Conservation (phyloP, 495 filamentous ascomycete species). For the Tuber calosporum region DNA sequence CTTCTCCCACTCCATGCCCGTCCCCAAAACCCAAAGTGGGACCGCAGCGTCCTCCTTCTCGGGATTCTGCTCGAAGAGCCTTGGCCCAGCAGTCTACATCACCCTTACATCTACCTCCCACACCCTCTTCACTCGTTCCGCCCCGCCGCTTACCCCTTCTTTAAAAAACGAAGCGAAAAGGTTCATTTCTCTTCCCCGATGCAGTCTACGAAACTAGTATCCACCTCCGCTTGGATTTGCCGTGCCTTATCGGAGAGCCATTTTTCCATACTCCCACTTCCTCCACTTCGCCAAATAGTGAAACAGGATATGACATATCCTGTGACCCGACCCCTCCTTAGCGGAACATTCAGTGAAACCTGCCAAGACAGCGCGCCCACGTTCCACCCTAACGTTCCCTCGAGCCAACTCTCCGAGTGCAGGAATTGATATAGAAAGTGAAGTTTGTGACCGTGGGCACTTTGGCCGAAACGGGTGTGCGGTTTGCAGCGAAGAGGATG, state of each 20-base stretch:
- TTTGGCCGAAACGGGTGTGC: slow-evolving; percentile 66
- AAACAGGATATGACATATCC: slow-evolving; percentile 14
- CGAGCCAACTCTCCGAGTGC: slow-evolving; percentile 44
- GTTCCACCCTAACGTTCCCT: slow-evolving; percentile 64
- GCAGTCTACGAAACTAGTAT: slow-evolving; percentile 64
- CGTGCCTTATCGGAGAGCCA: slow-evolving; percentile 55
- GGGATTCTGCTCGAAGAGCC: slow-evolving; percentile 51
- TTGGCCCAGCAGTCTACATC: slow-evolving; percentile 68
- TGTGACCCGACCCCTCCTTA: slow-evolving; percentile 50
- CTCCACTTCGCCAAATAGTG: neutral
- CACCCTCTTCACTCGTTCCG: slow-evolving; percentile 56
- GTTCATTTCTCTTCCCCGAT: slow-evolving; percentile 66
- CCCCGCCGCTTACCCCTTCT: slow-evolving; percentile 51
- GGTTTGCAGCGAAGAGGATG: slow-evolving; percentile 64
- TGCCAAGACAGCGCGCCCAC: slow-evolving; percentile 66
- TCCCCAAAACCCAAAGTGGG: slow-evolving; percentile 49
- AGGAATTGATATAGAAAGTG: slow-evolving; percentile 34
- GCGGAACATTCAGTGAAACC: slow-evolving; percentile 62
- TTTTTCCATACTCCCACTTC: slow-evolving; percentile 59
- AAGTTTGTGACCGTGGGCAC: slow-evolving; percentile 53
- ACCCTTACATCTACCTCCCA: slow-evolving; percentile 62
- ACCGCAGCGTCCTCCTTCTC: slow-evolving; percentile 53
- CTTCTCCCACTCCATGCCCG: slow-evolving; percentile 53
- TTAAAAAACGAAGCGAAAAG: slow-evolving; percentile 66
- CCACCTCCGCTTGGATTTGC: slow-evolving; percentile 53